Base-by-base conservation (phyloP, 768 basidiomycete species). In the Panaeolus papilionaceus region DNA sequence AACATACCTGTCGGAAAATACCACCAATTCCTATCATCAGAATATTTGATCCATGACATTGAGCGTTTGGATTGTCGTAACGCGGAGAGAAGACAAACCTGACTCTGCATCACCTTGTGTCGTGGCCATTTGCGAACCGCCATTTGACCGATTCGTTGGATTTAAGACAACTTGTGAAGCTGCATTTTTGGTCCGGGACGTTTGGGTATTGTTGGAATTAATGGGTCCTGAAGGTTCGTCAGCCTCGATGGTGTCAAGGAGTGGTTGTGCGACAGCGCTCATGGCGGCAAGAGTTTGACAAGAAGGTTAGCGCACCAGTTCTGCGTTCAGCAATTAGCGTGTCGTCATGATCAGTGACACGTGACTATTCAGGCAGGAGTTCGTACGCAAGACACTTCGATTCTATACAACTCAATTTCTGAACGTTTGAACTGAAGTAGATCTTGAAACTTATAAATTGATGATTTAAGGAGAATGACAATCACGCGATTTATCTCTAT, bases 231-330 rank as follows among this genome's bases (percentile, higher is more conserved):
- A 75, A 64, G 81, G 82, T 49, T 95, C 94, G 77, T 97, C 95
- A 38, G 95, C 89, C 76, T 96, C 95, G 66, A 97, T 97, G 39
- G 92, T 93, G 67, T 91, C 85, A 58, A 94, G 82, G 62, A 94
- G 81, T 23, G 92, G 91, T 38, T 88, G 84, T 37, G 84, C 80
- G 33, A 58, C 54, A 64, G 80, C 82, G 79, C 85, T 88, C 90
- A 91, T 91, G 40, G 79, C 76, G 58, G 72, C 71, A 38, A 66
- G 45, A 49, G 58, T 28, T 67, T 67, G 67, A 70, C 44, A 14
- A 61, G 33, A 63, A 47, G 39, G 20, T 47, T 49, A 23, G 39
- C 23, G 10, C 14, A 16, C 18, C 62, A 44, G 38, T 65, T 51
- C 61, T 23, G 23, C 23, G 23, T 28, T 54, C 26, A 63, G 11